Conservation (phyloP, 2,329 filamentous ascomycete species). For the Colletotrichum lini region DNA sequence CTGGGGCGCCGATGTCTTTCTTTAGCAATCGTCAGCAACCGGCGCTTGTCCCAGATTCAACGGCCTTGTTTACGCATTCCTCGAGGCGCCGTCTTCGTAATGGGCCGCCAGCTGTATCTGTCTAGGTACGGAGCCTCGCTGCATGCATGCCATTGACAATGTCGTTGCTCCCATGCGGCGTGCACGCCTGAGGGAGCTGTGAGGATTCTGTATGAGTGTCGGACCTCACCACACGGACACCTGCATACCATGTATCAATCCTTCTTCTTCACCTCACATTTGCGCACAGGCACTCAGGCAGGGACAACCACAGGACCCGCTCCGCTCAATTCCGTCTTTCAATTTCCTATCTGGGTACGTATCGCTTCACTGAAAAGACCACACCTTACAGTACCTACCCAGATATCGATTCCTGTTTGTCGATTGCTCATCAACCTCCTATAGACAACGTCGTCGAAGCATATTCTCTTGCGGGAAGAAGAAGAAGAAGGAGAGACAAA, state of each 20-base stretch:
- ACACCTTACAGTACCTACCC: too few species aligned
- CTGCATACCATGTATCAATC: constrained; percentile 23
- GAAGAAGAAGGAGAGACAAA: too few species aligned
- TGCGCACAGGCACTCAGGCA: not conserved
- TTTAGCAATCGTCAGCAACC: constrained; percentile 38
- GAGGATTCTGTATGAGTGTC: constrained; percentile 7
- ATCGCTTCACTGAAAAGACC: too few species aligned
- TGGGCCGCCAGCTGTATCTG: constrained; percentile 18
- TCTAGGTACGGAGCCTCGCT: not conserved
- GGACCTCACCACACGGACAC: constrained; percentile 4
- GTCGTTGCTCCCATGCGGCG: too few species aligned
- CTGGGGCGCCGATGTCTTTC: constrained; percentile 25
- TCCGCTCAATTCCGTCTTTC: not conserved
- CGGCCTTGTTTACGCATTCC: constrained; percentile 19
- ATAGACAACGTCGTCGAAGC: not conserved
- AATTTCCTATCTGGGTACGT: not conserved
- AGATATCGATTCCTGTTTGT: too few species aligned
- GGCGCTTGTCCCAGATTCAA: constrained; percentile 33
- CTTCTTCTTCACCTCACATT: constrained; percentile 1
- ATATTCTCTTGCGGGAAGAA: not conserved
- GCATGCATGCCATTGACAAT: not conserved
- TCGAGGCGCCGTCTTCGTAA: constrained; percentile 13
- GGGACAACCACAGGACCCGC: not conserved
- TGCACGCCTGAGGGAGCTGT: not conserved
- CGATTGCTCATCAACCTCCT: not conserved